phyloP scores from a whole-genome alignment of 2,329 filamentous ascomycete genomes.

The Nemania bipapillata region DNA sequence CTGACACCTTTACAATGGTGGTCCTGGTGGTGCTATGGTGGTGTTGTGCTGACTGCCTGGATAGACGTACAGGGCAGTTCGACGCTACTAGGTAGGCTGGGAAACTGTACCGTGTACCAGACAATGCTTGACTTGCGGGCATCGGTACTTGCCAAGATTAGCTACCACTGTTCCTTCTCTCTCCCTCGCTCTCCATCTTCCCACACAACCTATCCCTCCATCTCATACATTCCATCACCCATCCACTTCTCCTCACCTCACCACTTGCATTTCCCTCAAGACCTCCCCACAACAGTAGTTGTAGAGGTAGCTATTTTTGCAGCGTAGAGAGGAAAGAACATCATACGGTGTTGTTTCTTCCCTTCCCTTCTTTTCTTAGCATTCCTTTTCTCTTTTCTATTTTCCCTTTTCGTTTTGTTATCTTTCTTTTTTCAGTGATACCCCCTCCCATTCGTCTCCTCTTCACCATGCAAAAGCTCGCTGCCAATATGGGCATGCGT shows the following conservation, averaged over 20 bases:
- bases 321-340: conserved; percentile 44
- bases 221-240: conserved; percentile 28
- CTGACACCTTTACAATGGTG: conserved; percentile 15
- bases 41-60: conserved; percentile 26
- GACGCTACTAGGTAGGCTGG: too few species aligned
- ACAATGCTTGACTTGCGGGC: conserved; percentile 14
- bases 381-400: conserved; percentile 40
- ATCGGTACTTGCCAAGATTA: conserved; percentile 12
- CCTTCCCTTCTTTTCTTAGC: conserved; percentile 46
- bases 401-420: conserved; percentile 37
- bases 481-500: conserved; percentile 76
- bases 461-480: conserved; percentile 73
- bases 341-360: conserved; percentile 42
- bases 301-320: conserved; percentile 44
- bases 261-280: conserved; percentile 44
- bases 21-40: conserved; percentile 22
- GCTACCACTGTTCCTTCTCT: conserved; percentile 32
- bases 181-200: conserved; percentile 31
- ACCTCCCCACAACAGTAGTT: conserved; percentile 43
- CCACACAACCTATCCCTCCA: conserved; percentile 36
- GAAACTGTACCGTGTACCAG: conserved; percentile 3
- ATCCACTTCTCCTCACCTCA: conserved; percentile 44
- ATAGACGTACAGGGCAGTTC: neutral
- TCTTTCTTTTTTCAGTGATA: conserved; percentile 44
- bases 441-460: conserved; percentile 40